Evolutionary conservation across 2,329 filamentous ascomycete genomes (phyloP), one percentile per base, ranked within the genome.

Genomic region (Fusarium veterinarium): DNA sequence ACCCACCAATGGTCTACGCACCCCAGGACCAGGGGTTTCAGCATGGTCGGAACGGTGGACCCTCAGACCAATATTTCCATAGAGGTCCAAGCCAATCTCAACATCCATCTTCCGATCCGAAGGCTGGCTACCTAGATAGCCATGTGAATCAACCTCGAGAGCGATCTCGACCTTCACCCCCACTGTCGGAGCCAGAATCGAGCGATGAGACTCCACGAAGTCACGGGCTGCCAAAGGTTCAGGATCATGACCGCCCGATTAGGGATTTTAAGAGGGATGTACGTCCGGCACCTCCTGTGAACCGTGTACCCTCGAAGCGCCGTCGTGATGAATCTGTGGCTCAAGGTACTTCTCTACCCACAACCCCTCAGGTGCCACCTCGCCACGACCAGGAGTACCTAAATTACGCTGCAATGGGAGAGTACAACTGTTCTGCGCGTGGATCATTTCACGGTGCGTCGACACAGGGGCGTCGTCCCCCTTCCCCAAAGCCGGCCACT

Each of bases 401-500:
- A 5, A 11, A 16, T 8, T 5, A 8, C 16, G n/a, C 16, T 23
- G 4, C 14, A 16, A 1, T 23, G 16, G 17, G 23, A 6, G 23
- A 11, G 4, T 1, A 25, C 16, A 4, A 25, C 7, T 3, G 12
- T 19, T 5, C 17, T 28, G 23, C 42, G 8, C 5, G 3, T 8
- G 13, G 8, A 19, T 13, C 11, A 4, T 6, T 2, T 8, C 20
- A 10, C 1, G 14, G 7, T 9, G 10, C 14, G 2, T 17, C 28
- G 20, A 17, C 28, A n/a, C 14, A 30, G 7, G n/a, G 1, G 11
- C n/a, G 4, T n/a, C 14, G 0, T 2, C 9, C 28, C 9, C 13
- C 7, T 6, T 2, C 20, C 13, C 45, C 28, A 20, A 8, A 2
- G 6, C 13, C 20, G 13, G 14, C 10, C 3, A 16, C 0, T 2